A percentile compares a stretch with the other conserved stretches of the same genome.
Conservation (phyloP, 345 rosid genomes). For the thale cress (Arabidopsis thaliana) region DNA sequence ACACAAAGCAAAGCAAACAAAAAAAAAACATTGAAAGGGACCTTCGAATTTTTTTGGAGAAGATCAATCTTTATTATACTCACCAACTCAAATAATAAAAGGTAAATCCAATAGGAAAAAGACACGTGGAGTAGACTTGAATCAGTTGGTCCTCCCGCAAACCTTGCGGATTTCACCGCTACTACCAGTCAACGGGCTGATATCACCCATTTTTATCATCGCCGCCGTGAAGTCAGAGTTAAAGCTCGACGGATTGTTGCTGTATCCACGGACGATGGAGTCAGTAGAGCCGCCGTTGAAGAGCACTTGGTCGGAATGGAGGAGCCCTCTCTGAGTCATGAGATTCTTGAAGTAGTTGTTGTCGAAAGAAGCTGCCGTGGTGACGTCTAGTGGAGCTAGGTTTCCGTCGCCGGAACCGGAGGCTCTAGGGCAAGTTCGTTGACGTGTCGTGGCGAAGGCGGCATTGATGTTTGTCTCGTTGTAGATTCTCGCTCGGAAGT, state of each 20-base stretch:
- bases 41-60: neutral
- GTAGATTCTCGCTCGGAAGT: conserved; percentile 69
- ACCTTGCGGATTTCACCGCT: conserved; percentile 77
- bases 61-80: conserved; percentile 17
- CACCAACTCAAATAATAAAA: neutral
- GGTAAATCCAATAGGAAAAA: conserved; percentile 16
- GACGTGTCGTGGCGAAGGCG: conserved; percentile 57
- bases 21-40: conserved; percentile 2
- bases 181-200: conserved; percentile 77
- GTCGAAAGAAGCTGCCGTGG: conserved; percentile 62
- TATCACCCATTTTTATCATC: conserved; percentile 88
- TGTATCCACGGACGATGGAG: conserved; percentile 62
- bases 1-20: neutral
- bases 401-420: conserved; percentile 61
- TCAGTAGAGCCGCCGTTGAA: conserved; percentile 80
- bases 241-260: conserved; percentile 58
- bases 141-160: conserved; percentile 66
- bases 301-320: conserved; percentile 75
- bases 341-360: conserved; percentile 78
- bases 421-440: conserved; percentile 56
- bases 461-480: conserved; percentile 70
- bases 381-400: conserved; percentile 70
- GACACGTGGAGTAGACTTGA: neutral
- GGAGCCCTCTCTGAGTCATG: conserved; percentile 62
- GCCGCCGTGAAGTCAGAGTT: conserved; percentile 64